Base-by-base conservation (phyloP, 2,329 filamentous ascomycete genomes). In the Xylaria sp. region DNA sequence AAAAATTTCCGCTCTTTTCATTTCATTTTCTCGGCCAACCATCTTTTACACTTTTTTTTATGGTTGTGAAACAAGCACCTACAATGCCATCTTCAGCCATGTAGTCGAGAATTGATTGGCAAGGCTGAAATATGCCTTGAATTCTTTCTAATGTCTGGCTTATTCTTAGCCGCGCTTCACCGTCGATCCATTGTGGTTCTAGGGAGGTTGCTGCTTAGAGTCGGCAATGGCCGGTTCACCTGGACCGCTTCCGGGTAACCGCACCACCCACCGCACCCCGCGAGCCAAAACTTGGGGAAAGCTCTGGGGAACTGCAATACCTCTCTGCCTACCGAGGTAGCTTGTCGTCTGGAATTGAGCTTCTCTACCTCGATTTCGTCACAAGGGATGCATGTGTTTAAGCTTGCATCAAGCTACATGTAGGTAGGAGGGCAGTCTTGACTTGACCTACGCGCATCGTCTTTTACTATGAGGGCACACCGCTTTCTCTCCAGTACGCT, bases 381-480 rank as follows among this genome's bases (percentile, higher is more conserved):
- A 13, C 61, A 43, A 41, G 58, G 53, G 36, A 48, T 59, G 60
- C 25, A 30, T 53, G 28, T 39, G 58, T 59, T 53, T 23, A 28
- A 45, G 30, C 57, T 43, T 53, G 28, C 52, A 39, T 32, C 43
- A 36, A 52, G 50, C 25, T 43, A n/a, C n/a, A n/a, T n/a, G n/a
- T n/a, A 30, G 53, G 56, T 65, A 57, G 41, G 60, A 67, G 45
- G 28, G 41, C 45, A 45, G 56, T 39, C 50, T 55, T 20, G 46
- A 57, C 50, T 55, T 20, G 46, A 57, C 88, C 39, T 76, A 23
- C 32, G 25, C 58, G 57, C 66, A 50, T 34, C 41, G 20, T 64
- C 18, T 57, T 65, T 88, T 43, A 78, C 79, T 8, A 82, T 90
- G 70, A 82, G 88, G 67, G 76, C 75, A 2, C 70, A 79, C n/a